Evolutionary conservation across 164 flowering plant genomes (phyloP).

Genomic region (Vitis rupestris): DNA sequence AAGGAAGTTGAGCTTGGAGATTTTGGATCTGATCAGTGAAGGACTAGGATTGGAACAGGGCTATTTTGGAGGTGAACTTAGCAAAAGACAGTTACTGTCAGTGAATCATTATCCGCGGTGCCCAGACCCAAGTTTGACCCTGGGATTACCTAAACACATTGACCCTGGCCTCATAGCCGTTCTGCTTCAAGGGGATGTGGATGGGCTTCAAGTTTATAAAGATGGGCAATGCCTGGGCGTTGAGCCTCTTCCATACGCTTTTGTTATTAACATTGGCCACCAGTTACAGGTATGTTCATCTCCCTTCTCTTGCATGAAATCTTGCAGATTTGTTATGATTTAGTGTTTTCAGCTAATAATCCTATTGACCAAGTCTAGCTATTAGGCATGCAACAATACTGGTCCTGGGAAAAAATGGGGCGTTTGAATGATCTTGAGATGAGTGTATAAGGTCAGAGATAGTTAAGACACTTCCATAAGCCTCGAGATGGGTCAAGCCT

Average conservation of each 20-base stretch:
- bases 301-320: too few species aligned
- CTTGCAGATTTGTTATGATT: too few species aligned
- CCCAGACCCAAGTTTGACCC: slow-evolving; percentile 43
- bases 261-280: slow-evolving; percentile 32
- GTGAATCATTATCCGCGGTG: slow-evolving; percentile 32
- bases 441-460: too few species aligned
- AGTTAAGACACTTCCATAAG: too few species aligned
- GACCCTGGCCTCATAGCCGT: slow-evolving; percentile 39
- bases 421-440: background rate
- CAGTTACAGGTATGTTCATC: slow-evolving; percentile 22
- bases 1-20: slow-evolving; percentile 23
- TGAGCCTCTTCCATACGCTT: slow-evolving; percentile 29
- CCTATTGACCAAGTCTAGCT: too few species aligned
- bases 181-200: slow-evolving; percentile 30
- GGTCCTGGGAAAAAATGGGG: too few species aligned
- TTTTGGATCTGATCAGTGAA: slow-evolving; percentile 36
- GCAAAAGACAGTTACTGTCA: slow-evolving; percentile 15
- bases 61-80: slow-evolving; percentile 26
- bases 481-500: too few species aligned
- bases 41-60: slow-evolving; percentile 35
- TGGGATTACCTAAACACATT: slow-evolving; percentile 34
- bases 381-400: too few species aligned
- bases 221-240: slow-evolving; percentile 40
- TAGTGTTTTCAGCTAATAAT: too few species aligned
- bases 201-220: slow-evolving; percentile 36